Evolutionary conservation across 108 stramenopile species (phyloP).

Genomic region (Cylindrotheca closterium): DNA sequence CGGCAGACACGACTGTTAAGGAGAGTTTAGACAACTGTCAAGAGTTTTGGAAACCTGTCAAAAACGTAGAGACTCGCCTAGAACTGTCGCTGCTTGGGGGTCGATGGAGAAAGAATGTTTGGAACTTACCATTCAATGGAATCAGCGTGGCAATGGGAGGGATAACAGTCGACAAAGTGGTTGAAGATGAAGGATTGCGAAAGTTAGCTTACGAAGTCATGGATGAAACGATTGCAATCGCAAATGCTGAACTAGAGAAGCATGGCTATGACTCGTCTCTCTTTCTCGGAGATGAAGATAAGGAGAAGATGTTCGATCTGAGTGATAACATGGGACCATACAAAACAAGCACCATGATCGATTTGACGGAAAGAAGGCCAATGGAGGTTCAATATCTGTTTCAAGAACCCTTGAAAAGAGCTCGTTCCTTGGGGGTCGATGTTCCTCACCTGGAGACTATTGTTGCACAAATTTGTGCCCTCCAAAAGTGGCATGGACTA

Average conservation of each 20-base stretch:
- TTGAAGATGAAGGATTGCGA: constrained; percentile 68
- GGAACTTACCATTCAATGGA: constrained; percentile 89
- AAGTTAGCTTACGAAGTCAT: constrained; percentile 65
- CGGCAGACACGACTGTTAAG: background rate
- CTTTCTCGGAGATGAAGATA: constrained; percentile 34
- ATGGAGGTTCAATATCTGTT: constrained; percentile 88
- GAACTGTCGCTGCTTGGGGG: constrained; percentile 62
- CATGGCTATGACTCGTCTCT: constrained; percentile 34
- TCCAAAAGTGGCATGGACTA: constrained; percentile 42
- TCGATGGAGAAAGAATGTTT: constrained; percentile 81
- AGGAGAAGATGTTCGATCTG: constrained; percentile 67
- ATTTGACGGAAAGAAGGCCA: constrained; percentile 61
- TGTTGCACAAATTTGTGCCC: constrained; percentile 68
- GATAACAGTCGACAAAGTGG: constrained; percentile 81
- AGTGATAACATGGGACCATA: constrained; percentile 80
- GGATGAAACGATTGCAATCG: constrained; percentile 78
- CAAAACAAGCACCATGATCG: constrained; percentile 82
- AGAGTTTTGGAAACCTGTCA: constrained; percentile 52
- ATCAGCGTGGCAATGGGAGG: constrained; percentile 88
- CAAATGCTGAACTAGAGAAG: constrained; percentile 70
- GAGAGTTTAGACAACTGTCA: constrained; percentile 48
- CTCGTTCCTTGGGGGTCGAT: constrained; percentile 50
- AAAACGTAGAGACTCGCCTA: constrained; percentile 47
- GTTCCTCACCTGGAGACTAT: constrained; percentile 75
- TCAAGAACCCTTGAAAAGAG: constrained; percentile 67